phyloP scores from a whole-genome alignment of 1,284 basidiomycete species.

The Ganoderma meredithae region DNA sequence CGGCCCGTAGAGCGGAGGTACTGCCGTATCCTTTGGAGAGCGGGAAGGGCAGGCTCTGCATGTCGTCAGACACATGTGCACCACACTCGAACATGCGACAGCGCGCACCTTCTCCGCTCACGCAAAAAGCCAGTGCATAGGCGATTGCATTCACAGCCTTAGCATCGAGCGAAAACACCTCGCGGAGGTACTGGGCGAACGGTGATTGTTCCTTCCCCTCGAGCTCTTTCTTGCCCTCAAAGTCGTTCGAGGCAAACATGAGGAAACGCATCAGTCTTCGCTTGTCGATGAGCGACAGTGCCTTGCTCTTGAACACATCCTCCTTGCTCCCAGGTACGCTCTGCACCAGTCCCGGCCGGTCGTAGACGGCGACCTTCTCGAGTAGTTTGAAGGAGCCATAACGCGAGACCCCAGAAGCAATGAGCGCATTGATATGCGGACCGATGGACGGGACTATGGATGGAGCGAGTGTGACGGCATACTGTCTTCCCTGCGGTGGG shows the following conservation, averaged over 20 bases:
- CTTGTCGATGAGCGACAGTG: conserved; percentile 85
- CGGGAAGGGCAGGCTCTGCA: conserved; percentile 69
- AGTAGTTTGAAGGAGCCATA: conserved; percentile 92
- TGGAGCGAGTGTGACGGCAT: conserved; percentile 87
- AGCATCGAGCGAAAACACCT: conserved; percentile 67
- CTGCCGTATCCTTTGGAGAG: conserved; percentile 70
- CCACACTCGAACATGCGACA: conserved; percentile 7
- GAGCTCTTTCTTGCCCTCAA: conserved; percentile 70
- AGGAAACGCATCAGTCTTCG: conserved; percentile 93
- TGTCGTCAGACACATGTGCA: not conserved
- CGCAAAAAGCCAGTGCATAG: conserved; percentile 79
- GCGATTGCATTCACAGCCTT: conserved; percentile 67
- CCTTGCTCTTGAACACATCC: conserved; percentile 90
- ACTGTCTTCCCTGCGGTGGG: conserved; percentile 73
- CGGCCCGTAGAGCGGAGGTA: conserved; percentile 86
- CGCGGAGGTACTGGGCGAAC: conserved; percentile 68
- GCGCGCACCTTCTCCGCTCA: conserved; percentile 54
- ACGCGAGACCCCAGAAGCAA: conserved; percentile 87
- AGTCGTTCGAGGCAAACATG: conserved; percentile 79
- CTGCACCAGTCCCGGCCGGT: conserved; percentile 53
- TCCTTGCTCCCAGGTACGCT: conserved; percentile 92
- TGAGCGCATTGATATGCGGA: conserved; percentile 80
- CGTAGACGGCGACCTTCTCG: conserved; percentile 76
- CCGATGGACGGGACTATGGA: conserved; percentile 85
- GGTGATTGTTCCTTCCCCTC: conserved; percentile 61